Evolutionary conservation across 108 stramenopile species (phyloP).

Genomic region (Cylindrotheca closterium): DNA sequence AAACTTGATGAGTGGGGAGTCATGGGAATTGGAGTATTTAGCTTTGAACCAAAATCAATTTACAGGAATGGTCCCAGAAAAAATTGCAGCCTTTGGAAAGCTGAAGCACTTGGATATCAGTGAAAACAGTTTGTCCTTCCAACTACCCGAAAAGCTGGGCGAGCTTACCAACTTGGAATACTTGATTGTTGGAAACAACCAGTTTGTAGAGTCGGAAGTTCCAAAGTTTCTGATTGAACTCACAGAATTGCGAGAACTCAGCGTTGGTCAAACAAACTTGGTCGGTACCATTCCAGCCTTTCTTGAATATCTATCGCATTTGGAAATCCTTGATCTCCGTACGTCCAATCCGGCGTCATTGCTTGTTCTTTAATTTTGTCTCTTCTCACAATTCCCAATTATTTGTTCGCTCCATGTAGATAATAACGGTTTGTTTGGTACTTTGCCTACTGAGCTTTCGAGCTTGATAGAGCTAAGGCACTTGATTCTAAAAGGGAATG

Average conservation of each 20-base stretch:
- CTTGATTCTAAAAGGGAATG: not conserved
- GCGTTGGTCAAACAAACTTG: not conserved
- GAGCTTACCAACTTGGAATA: conserved; percentile 15
- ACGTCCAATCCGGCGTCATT: conserved; percentile 34
- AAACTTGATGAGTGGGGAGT: not conserved
- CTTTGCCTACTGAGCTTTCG: conserved; percentile 2
- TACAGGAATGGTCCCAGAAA: conserved; percentile 43
- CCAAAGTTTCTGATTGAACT: conserved; percentile 15
- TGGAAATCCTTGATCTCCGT: conserved; percentile 8
- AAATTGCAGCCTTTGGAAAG: conserved; percentile 10
- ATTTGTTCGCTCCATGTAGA: conserved; percentile 33
- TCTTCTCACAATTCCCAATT: conserved; percentile 31
- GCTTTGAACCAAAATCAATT: conserved; percentile 41
- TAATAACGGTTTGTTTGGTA: conserved; percentile 21
- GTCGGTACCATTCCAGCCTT: conserved; percentile 30
- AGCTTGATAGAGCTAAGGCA: not conserved
- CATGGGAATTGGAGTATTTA: conserved; percentile 17
- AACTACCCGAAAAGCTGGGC: conserved; percentile 17
- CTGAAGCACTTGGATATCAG: conserved; percentile 34
- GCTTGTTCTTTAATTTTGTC: conserved; percentile 48
- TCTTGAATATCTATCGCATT: conserved; percentile 28
- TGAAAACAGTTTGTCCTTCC: conserved; percentile 13
- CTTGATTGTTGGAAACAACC: conserved; percentile 23
- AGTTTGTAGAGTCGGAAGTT: conserved; percentile 19
- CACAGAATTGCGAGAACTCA: conserved; percentile 2